Percentiles rank a stretch among this genome's conserved stretches.
Evolutionary conservation across 495 filamentous ascomycete genomes (phyloP).

Genomic region (Podospora pseudopauciseta): DNA sequence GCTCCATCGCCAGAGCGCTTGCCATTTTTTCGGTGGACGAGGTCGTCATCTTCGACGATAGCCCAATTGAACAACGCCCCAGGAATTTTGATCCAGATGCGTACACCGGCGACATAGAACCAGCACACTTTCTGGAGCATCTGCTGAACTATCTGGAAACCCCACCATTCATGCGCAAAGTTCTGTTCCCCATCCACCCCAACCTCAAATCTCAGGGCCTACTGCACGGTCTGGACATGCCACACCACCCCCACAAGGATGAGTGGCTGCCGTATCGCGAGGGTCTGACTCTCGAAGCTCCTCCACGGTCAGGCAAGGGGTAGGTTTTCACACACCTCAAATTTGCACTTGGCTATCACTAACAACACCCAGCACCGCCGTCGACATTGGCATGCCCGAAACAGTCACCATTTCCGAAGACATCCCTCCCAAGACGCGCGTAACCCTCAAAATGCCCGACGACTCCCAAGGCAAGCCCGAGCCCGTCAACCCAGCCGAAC

Average conservation of each 20-base stretch:
- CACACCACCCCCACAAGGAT: slow-evolving; percentile 62
- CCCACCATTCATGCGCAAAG: slow-evolving; percentile 66
- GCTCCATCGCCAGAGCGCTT: slow-evolving; percentile 65
- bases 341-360: background rate
- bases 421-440: slow-evolving; percentile 57
- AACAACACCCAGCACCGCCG: slow-evolving; percentile 41
- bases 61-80: slow-evolving; percentile 36
- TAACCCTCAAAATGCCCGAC: slow-evolving; percentile 61
- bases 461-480: slow-evolving; percentile 42
- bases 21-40: slow-evolving; percentile 78
- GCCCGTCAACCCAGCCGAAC: slow-evolving; percentile 56
- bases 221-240: slow-evolving; percentile 70
- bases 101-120: slow-evolving; percentile 63
- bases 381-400: slow-evolving; percentile 57
- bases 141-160: slow-evolving; percentile 71
- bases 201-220: slow-evolving; percentile 62
- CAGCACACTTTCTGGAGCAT: slow-evolving; percentile 67
- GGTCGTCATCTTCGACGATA: slow-evolving; percentile 69
- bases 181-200: slow-evolving; percentile 66
- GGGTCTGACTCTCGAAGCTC: slow-evolving; percentile 53
- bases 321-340: slow-evolving; percentile 13
- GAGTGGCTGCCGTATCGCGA: slow-evolving; percentile 71
- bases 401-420: slow-evolving; percentile 50
- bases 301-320: slow-evolving; percentile 37
- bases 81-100: slow-evolving; percentile 41